Evolutionary conservation across 2,329 filamentous ascomycete genomes (phyloP).

Genomic region (Colletotrichum sansevieriae): DNA sequence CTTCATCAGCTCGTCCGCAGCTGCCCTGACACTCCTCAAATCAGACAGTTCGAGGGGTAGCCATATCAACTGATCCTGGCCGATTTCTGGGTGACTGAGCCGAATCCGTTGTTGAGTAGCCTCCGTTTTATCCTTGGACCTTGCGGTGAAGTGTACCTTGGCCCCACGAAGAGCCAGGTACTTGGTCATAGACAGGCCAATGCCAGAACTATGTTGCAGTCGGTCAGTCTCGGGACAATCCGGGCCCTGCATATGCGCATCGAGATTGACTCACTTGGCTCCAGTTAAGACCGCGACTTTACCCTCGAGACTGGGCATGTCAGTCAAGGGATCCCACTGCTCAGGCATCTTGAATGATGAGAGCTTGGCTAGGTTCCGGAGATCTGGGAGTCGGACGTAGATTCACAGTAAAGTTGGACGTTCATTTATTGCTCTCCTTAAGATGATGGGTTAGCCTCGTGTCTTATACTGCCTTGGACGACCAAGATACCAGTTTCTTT

Average conservation of each 20-base stretch:
- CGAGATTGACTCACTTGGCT: constrained; percentile 43
- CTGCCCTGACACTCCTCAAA: constrained; percentile 42
- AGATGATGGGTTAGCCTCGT: too few relatives aligned
- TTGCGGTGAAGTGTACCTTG: constrained; percentile 46
- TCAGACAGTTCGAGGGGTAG: constrained; percentile 45
- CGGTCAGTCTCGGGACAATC: background rate
- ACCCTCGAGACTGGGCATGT: constrained; percentile 44
- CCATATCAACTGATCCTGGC: constrained; percentile 37
- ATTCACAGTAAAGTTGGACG: too few relatives aligned
- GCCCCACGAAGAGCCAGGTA: constrained; percentile 45
- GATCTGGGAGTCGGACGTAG: background rate
- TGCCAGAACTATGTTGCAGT: constrained; percentile 42
- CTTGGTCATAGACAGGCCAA: constrained; percentile 45
- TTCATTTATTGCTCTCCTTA: too few relatives aligned
- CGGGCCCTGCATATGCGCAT: background rate
- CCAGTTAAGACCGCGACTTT: constrained; percentile 47
- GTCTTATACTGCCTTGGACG: too few relatives aligned
- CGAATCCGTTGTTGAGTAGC: constrained; percentile 30
- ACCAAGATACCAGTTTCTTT: too few relatives aligned
- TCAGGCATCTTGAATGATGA: background rate
- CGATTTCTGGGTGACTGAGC: constrained; percentile 32
- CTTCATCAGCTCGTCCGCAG: constrained; percentile 42
- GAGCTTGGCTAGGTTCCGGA: background rate
- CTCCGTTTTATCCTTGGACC: constrained; percentile 44
- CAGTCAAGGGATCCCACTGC: constrained; percentile 38